Evolutionary conservation across 1,139 yeast genomes (phyloP), one percentile per base, ranked within the genome.

Genomic region (Diutina scorzettiae): DNA sequence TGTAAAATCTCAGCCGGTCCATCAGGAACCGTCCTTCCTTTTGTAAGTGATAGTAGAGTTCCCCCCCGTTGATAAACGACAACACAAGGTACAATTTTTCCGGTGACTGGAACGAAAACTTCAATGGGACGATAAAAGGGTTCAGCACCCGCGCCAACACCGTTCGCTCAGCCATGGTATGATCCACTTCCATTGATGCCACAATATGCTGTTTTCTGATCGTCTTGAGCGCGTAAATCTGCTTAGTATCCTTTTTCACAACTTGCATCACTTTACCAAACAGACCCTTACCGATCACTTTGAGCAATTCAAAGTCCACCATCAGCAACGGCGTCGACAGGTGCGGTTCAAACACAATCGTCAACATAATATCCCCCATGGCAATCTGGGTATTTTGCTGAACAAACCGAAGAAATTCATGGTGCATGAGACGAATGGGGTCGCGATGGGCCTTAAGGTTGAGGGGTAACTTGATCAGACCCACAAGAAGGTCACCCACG

Each of bases 211-310:
- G 87, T 58, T 91, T 91, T 51, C 97, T 73, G 49, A 91, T 78
- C 0, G 96, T 87, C 58, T 91, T 91, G 57, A 91, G 68, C 3
- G 98, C 98, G 59, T 91, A 91, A 31, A 91, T 81, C 57, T 89
- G 94, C 49, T 82, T 82, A 9, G 98, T 91, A 60, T 91, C 97
- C 52, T 84, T 84, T 63, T 91, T 91, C 46, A 87, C 79, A 39
- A 91, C 98, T 62, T 91, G 98, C 97, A 91, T 91, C 45, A 91
- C 98, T 61, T 93, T 91, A 43, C 98, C 98, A 61, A 91, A 93
- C 2, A 96, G 86, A 3, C 98, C 98, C 59, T 91, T 91, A 40
- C 98, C 98, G 45, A 91, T 86, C 18, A 91, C 98, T 60, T 91
- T 91, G 52, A 91, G 71, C 44, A 93, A 66, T 53, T 89, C 96